Conservation (phyloP, 2,329 filamentous ascomycete species). For the Colletotrichum sp. region DNA sequence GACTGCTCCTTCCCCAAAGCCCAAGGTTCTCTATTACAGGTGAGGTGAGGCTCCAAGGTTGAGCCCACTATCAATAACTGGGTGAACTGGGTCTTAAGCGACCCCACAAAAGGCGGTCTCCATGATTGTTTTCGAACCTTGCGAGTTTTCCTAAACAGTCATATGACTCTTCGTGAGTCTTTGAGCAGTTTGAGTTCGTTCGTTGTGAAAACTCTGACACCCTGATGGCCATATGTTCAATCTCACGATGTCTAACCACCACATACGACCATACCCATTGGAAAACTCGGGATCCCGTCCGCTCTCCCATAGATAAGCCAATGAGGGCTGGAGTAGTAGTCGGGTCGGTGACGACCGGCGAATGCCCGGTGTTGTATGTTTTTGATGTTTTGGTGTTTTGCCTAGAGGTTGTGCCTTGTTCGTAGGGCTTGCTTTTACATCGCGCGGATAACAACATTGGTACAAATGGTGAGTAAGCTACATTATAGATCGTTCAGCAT, state of each 20-base stretch:
- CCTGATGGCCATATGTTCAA: not conserved
- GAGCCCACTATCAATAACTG: not conserved
- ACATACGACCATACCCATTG: not conserved
- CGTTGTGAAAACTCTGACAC: not conserved
- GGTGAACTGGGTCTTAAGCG: not conserved
- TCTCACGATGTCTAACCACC: not conserved
- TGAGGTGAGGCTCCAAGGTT: not conserved
- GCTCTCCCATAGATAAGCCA: not conserved
- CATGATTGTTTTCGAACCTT: not conserved
- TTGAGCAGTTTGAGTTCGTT: not conserved
- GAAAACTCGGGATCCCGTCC: not conserved
- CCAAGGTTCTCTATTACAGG: not conserved
- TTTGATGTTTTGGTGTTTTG: not conserved
- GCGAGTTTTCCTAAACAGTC: not conserved
- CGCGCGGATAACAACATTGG: not conserved
- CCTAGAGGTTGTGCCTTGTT: not conserved
- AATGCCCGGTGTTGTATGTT: not conserved
- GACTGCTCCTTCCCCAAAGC: not conserved
- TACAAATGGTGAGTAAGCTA: not conserved
- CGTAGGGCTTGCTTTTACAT: not conserved
- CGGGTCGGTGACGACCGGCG: not conserved
- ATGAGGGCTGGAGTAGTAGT: not conserved
- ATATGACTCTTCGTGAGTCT: not conserved
- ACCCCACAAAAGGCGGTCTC: not conserved
- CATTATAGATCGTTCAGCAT: not conserved